phyloP scores from a whole-genome alignment of 2,329 filamentous ascomycete genomes.

The Massarina eburnea region DNA sequence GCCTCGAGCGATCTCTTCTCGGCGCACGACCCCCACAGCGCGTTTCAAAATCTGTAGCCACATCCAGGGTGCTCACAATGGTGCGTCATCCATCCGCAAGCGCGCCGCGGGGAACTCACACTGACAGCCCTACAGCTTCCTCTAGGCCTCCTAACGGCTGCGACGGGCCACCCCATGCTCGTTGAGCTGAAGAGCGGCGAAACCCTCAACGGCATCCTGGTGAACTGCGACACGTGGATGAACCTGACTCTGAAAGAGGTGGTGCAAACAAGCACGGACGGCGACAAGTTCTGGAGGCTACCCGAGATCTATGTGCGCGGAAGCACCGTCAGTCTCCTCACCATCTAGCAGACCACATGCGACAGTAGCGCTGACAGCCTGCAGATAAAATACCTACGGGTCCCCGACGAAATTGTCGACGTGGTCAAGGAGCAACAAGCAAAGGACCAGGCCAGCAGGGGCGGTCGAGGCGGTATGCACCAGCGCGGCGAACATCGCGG shows the following conservation, averaged over 20 bases:
- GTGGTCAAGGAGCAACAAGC: constrained; percentile 90
- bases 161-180: constrained; percentile 96
- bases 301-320: constrained; percentile 95
- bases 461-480: constrained; percentile 66
- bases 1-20: neutral
- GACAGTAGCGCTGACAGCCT: constrained; percentile 4
- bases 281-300: constrained; percentile 88
- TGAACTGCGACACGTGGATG: constrained; percentile 99
- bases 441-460: constrained; percentile 60
- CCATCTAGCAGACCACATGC: constrained; percentile 1
- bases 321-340: constrained; percentile 76
- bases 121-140: constrained; percentile 54
- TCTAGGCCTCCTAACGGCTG: constrained; percentile 83
- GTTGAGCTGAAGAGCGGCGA: constrained; percentile 98
- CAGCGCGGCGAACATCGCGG: constrained; percentile 58
- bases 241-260: constrained; percentile 97
- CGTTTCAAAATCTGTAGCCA: neutral
- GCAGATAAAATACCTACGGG: constrained; percentile 96
- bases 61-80: constrained; percentile 16
- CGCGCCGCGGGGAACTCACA: constrained; percentile 4
- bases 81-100: constrained; percentile 16
- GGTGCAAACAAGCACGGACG: constrained; percentile 92
- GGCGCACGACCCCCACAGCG: neutral
- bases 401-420: constrained; percentile 96
- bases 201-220: constrained; percentile 92